Evolutionary conservation across 78 protist species (phyloP).

Genomic region (Dictyostelium capitatum): DNA sequence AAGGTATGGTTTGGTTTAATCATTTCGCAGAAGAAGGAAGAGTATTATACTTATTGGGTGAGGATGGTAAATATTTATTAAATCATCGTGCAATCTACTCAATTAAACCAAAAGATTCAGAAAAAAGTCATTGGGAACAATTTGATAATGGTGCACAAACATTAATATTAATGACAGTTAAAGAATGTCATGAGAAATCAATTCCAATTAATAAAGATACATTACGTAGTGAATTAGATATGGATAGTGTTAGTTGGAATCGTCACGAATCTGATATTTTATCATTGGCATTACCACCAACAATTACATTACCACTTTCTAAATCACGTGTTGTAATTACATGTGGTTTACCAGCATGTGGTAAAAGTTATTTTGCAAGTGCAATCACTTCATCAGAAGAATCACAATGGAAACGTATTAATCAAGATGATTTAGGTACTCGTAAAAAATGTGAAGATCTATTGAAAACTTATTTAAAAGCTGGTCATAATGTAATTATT

Average conservation of each 20-base stretch:
- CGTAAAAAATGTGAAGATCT: conserved; percentile 63
- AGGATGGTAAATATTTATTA: background rate
- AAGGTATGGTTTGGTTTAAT: conserved; percentile 53
- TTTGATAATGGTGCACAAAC: conserved; percentile 47
- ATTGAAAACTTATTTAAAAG: background rate
- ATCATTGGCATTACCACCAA: conserved; percentile 15
- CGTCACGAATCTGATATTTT: conserved; percentile 30
- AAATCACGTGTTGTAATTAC: conserved; percentile 13
- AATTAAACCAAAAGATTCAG: conserved; percentile 47
- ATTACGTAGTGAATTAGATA: background rate
- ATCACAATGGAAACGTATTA: conserved; percentile 50
- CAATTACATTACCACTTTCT: background rate
- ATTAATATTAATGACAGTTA: conserved; percentile 1
- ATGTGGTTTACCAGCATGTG: conserved; percentile 63
- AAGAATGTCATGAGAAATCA: conserved; percentile 29
- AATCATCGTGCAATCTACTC: conserved; percentile 10
- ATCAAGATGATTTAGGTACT: conserved; percentile 68
- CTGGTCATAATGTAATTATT: conserved; percentile 30
- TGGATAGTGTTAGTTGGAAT: conserved; percentile 36
- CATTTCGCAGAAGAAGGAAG: conserved; percentile 57
- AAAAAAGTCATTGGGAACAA: conserved; percentile 68
- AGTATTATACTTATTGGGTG: conserved; percentile 35
- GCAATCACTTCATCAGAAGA: background rate
- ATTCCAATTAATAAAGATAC: conserved; percentile 26
- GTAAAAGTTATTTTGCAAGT: conserved; percentile 54